A percentile compares a stretch with the other conserved stretches of the same genome.
Evolutionary conservation across 1,139 yeast species (phyloP).

Genomic region (Zhuliangozyma blackwelliae): DNA sequence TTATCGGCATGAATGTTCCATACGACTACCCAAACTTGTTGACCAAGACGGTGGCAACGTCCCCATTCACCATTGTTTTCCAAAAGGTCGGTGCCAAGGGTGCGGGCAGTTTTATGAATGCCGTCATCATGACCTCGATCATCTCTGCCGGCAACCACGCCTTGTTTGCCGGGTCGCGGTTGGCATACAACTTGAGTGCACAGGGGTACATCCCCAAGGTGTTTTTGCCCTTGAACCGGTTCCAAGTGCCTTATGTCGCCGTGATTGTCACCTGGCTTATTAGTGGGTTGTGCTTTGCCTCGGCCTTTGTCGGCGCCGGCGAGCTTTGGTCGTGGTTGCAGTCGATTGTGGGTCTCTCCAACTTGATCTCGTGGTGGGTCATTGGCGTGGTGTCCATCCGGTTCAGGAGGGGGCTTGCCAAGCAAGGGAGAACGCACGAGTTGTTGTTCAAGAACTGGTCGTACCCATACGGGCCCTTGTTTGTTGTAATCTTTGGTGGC

Average conservation of each 20-base stretch:
- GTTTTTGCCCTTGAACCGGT: slow-evolving; percentile 31
- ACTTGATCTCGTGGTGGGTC: slow-evolving; percentile 41
- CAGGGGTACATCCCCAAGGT: slow-evolving; percentile 38
- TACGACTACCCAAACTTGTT: slow-evolving; percentile 36
- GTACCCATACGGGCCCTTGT: slow-evolving; percentile 41
- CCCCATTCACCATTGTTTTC: slow-evolving; percentile 65
- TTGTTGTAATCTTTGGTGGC: slow-evolving; percentile 30
- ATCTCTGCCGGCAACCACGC: slow-evolving; percentile 48
- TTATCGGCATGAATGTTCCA: slow-evolving; percentile 44
- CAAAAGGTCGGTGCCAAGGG: slow-evolving; percentile 48
- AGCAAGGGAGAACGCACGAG: slow-evolving; percentile 33
- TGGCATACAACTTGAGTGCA: slow-evolving; percentile 38
- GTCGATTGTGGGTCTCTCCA: slow-evolving; percentile 40
- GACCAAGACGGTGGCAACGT: slow-evolving; percentile 44
- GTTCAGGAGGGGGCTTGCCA: slow-evolving; percentile 35
- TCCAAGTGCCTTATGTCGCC: slow-evolving; percentile 36
- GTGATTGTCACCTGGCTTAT: slow-evolving; percentile 38
- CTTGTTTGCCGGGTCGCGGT: slow-evolving; percentile 40
- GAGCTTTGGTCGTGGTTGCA: slow-evolving; percentile 44
- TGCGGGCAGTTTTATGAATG: slow-evolving; percentile 43
- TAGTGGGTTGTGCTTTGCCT: slow-evolving; percentile 42
- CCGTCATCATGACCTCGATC: slow-evolving; percentile 40
- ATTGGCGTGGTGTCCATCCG: slow-evolving; percentile 38
- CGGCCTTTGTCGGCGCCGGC: slow-evolving; percentile 42
- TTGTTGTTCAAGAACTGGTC: slow-evolving; percentile 39